Conservation (phyloP, 257 asterid species). For the Penstemon newberryi region DNA sequence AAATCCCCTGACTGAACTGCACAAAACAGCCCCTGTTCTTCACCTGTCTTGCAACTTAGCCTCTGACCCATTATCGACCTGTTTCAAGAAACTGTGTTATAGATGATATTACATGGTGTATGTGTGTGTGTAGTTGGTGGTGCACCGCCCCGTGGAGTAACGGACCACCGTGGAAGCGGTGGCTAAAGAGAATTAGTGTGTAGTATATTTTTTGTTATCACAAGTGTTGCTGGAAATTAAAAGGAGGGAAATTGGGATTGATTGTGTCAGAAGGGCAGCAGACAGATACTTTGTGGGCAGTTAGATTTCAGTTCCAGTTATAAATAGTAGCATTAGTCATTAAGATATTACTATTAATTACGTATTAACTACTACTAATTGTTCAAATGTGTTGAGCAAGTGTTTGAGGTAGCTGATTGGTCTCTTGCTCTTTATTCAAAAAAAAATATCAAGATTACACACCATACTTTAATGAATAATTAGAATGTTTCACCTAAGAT, state of each 20-base stretch:
- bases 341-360: not conserved
- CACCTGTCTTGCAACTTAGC: conserved; percentile 71
- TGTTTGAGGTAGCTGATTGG: conserved; percentile 16
- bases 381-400: conserved; percentile 22
- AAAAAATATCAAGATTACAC: conserved; percentile 2
- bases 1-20: conserved; percentile 81
- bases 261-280: conserved; percentile 61
- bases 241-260: not conserved
- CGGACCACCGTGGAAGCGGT: conserved; percentile 56
- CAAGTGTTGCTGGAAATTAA: conserved; percentile 8
- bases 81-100: too few species aligned
- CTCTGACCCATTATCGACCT: conserved; percentile 75
- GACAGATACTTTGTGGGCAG: conserved; percentile 70
- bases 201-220: not conserved
- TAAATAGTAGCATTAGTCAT: conserved; percentile 6
- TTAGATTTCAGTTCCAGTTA: conserved; percentile 30
- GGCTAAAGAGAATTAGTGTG: conserved; percentile 35
- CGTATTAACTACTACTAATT: conserved; percentile 8
- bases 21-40: conserved; percentile 64
- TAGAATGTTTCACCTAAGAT: too few species aligned
- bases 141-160: conserved; percentile 15
- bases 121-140: conserved; percentile 11
- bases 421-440: conserved; percentile 6
- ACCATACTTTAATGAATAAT: too few species aligned
- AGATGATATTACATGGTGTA: not conserved